Base-by-base conservation (phyloP, 139 green algal species). In the Eudorina sp. region DNA sequence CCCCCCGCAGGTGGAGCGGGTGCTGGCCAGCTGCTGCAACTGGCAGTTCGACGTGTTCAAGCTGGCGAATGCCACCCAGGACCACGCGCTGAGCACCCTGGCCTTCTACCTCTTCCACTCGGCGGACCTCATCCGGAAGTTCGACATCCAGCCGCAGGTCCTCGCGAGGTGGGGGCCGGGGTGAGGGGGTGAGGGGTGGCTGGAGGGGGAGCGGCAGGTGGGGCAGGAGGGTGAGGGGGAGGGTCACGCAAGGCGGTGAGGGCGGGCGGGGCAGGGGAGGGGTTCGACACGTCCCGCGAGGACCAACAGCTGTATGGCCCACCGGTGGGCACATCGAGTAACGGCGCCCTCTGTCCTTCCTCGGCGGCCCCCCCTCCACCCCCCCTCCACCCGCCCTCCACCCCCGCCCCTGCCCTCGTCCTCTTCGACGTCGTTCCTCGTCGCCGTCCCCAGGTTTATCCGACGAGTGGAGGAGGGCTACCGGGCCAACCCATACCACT, bases 61-160 rank as follows among this genome's bases (percentile, higher is more conserved):
- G 75, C 85, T 94, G 72, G 25, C 68, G 0, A 88, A 91, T 6
- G 81, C 83, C 16, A 92, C 88, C 6, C 14, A 92, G 27, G 88
- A 88, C 9, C 88, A 93, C 79, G 88, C 93, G 21, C 83, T 95
- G 58, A 90, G 75, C 13, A 81, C 90, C 18, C 75, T 94, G 34
- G 81, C 43, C 60, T 96, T 91, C 89, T 95, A 85, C 84, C 76
- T 94, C 11, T 92, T 96, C 60, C 70, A 92, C n/a, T 64, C 89
- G 85, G 53, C 77, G 0, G 85, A 88, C 62, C 76, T 96, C 36
- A 91, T 93, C 36, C 43, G 78, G 29, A 86, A 93, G 41, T 94
- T 94, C 53, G 60, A 83, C 51, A 77, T 94, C 46, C 84, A 84
- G 48, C 79, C 91, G 19, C 84, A 60, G 11, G 29, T 53, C 48